Evolutionary conservation across 352 stramenopile genomes (phyloP), one percentile per base, ranked within the genome.

Genomic region (Phytophthora idaei): DNA sequence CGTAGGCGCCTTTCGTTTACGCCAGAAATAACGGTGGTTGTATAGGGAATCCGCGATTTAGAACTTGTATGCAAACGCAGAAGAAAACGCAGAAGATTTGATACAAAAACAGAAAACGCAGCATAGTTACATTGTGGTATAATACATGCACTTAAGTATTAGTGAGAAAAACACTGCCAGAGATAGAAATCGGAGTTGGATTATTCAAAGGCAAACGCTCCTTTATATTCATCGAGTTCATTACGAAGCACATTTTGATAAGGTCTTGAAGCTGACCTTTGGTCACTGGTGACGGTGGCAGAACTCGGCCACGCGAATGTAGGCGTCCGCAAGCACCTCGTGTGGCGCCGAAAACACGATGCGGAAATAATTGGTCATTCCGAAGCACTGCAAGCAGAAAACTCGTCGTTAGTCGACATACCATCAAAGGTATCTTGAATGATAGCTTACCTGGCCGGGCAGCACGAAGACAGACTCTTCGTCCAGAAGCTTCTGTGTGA

Each of bases 381-480:
- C 83, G 41, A 90, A 90, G 51, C 77, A 89, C 68, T 76, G 14
- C 10, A 4, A 14, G 21, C 12, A 55, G 17, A 21, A 21, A 21
- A 21, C 17, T 21, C 17, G 17, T 21, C 17, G 46, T 69, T 63
- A 69, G 45, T 42, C 34, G 12, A 60, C 3, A 12, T 25, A 28
- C 14, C 37, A 12, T 41, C 31, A 44, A 34, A 45, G 27, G 27
- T 17, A 42, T 12, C 29, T 61, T 25, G 5, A 56, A 42, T 49
- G 5, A 25, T 27, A 48, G 10, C 25, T 45, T 58, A 89, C 80
- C 67, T 84, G 86, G 41, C 97, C 96, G 10, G 97, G 97, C 34
- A 99, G 74, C 10, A 99, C 90, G 56, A 99, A 95, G 7, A 99
- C 89, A 37, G 94, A 98, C 71, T 99, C 94, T 85, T 99, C 95